Evolutionary conservation across 1,284 basidiomycete species (phyloP).

Genomic region (Cryptococcus sp.): DNA sequence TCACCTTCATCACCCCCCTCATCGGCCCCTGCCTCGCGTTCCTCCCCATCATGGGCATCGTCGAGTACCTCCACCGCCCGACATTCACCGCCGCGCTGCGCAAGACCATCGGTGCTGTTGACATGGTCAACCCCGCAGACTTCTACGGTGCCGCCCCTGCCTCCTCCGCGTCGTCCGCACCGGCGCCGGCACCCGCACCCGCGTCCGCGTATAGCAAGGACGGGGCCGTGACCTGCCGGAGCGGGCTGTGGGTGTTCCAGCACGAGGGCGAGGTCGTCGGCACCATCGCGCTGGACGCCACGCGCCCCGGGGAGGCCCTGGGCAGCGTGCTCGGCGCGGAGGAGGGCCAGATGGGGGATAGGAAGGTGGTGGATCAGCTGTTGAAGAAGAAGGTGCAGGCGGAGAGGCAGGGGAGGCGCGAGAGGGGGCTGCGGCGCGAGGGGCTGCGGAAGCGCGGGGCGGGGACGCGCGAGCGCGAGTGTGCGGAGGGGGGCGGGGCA

Average conservation of each 20-base stretch:
- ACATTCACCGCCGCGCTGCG: slow-evolving; percentile 50
- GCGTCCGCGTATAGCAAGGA: slow-evolving; percentile 54
- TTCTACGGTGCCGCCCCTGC: slow-evolving; percentile 61
- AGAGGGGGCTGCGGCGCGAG: too few species aligned
- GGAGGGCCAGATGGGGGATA: slow-evolving; percentile 18
- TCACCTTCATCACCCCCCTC: slow-evolving; percentile 60
- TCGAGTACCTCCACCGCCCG: slow-evolving; percentile 56
- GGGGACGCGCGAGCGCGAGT: background rate
- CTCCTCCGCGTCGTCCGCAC: too few species aligned
- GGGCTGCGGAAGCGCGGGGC: background rate
- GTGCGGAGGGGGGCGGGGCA: too few species aligned
- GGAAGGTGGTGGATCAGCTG: slow-evolving; percentile 37
- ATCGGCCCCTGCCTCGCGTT: slow-evolving; percentile 64
- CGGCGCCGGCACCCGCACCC: too few species aligned
- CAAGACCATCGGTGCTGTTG: slow-evolving; percentile 57
- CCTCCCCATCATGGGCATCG: slow-evolving; percentile 62
- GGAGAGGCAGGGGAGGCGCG: background rate
- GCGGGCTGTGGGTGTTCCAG: slow-evolving; percentile 67
- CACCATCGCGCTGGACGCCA: slow-evolving; percentile 59
- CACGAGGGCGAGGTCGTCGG: slow-evolving; percentile 62
- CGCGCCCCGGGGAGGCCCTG: slow-evolving; percentile 27
- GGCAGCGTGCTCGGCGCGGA: slow-evolving; percentile 21
- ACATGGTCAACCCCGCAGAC: slow-evolving; percentile 56
- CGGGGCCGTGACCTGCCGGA: too few species aligned
- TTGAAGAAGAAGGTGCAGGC: background rate